Evolutionary conservation across 129 eudicot genomes (phyloP).

Genomic region (Centella asiatica): DNA sequence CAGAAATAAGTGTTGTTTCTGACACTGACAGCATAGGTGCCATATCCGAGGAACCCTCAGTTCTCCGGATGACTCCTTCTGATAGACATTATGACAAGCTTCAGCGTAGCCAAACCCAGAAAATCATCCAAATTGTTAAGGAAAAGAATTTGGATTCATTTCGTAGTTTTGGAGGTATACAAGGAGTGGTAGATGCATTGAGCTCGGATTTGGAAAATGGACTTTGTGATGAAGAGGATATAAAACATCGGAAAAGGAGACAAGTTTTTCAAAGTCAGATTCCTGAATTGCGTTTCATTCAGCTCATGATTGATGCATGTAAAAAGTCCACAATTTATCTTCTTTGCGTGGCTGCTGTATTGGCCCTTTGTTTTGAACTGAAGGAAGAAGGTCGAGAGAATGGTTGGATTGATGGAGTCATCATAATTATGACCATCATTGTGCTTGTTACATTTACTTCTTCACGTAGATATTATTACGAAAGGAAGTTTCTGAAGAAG

Average conservation of each 20-base stretch:
- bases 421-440: constrained; percentile 14
- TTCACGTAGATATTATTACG: constrained; percentile 5
- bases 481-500: neutral
- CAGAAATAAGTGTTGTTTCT: neutral
- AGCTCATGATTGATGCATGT: constrained; percentile 7
- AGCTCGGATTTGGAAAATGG: constrained; percentile 28
- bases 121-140: neutral
- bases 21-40: neutral
- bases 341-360: constrained; percentile 12
- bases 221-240: constrained; percentile 9
- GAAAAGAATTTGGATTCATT: constrained; percentile 7
- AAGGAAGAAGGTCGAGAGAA: constrained; percentile 19
- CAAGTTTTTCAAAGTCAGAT: neutral
- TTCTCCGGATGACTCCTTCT: neutral
- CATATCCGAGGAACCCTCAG: neutral
- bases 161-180: constrained; percentile 19
- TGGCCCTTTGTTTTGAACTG: constrained; percentile 27
- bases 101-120: neutral
- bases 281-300: constrained; percentile 4
- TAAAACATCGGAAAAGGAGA: neutral
- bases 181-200: constrained; percentile 19
- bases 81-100: neutral
- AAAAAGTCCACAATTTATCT: constrained; percentile 15
- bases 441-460: constrained; percentile 15
- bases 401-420: constrained; percentile 30